A percentile compares a stretch with the other conserved stretches of the same genome.
phyloP scores from a whole-genome alignment of 2,329 filamentous ascomycete genomes.

The Apiospora rasikravindrae region DNA sequence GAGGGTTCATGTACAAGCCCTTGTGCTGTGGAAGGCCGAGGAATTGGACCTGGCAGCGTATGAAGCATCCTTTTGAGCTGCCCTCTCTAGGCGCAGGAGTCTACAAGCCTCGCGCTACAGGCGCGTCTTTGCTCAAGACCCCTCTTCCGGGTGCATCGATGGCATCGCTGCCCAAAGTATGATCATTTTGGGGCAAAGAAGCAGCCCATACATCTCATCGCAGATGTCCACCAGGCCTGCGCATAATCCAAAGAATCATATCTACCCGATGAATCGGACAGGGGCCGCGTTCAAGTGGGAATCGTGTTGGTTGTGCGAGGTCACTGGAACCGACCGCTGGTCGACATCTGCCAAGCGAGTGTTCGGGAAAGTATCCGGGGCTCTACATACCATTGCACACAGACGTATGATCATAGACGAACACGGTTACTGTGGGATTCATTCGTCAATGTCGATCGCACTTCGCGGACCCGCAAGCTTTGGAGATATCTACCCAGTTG shows the following conservation, averaged over 20 bases:
- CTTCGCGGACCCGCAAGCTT: not conserved
- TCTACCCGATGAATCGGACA: not conserved
- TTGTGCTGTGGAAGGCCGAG: conserved; percentile 79
- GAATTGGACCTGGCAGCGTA: conserved; percentile 75
- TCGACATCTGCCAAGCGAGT: not conserved
- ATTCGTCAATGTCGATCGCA: not conserved
- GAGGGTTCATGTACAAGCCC: conserved; percentile 66
- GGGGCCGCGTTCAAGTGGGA: not conserved
- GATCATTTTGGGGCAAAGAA: not conserved
- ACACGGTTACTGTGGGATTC: not conserved
- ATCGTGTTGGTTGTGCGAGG: not conserved
- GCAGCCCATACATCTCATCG: not conserved
- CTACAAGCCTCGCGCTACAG: not conserved
- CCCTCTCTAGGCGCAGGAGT: not conserved
- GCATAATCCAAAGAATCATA: not conserved
- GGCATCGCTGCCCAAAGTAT: not conserved
- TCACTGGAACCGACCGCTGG: not conserved
- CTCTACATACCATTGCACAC: not conserved
- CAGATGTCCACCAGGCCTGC: not conserved
- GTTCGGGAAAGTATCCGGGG: not conserved
- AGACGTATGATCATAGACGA: not conserved
- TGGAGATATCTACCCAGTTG: not conserved
- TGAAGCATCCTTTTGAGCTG: conserved; percentile 58
- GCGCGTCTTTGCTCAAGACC: not conserved
- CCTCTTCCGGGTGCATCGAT: not conserved